Percentiles rank a stretch among this genome's conserved stretches.
Evolutionary conservation across 2,329 filamentous ascomycete species (phyloP).

Genomic region (Penicillium expansum): DNA sequence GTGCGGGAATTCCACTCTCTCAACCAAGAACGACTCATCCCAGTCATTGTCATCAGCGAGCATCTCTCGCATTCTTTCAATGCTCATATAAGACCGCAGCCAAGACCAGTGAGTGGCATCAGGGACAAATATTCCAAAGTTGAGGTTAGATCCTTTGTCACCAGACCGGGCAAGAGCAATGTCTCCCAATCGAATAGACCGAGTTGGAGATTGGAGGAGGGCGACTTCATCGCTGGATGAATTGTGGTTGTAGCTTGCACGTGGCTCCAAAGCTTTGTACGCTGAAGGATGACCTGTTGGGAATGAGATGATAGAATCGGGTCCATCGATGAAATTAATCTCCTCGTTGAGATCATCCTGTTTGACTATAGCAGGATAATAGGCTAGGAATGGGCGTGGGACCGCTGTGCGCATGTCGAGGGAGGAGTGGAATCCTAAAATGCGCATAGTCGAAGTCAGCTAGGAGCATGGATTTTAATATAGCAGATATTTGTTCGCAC

Average conservation of each 20-base stretch:
- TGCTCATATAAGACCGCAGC: slow-evolving; percentile 44
- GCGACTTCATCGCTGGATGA: slow-evolving; percentile 21
- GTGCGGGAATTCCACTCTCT: slow-evolving; percentile 49
- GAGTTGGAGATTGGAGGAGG: slow-evolving; percentile 19
- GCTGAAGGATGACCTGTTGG: slow-evolving; percentile 18
- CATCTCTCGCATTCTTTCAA: slow-evolving; percentile 37
- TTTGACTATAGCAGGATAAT: slow-evolving; percentile 40
- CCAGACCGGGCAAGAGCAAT: slow-evolving; percentile 45
- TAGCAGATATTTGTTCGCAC: slow-evolving; percentile 2
- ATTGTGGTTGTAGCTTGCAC: slow-evolving; percentile 23
- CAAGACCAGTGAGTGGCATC: slow-evolving; percentile 30
- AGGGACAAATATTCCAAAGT: slow-evolving; percentile 42
- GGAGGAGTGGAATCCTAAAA: slow-evolving; percentile 42
- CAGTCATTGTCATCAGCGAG: slow-evolving; percentile 45
- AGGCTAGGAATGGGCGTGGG: slow-evolving; percentile 43
- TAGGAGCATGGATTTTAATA: not conserved
- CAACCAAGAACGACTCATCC: slow-evolving; percentile 42
- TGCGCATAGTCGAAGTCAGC: not conserved
- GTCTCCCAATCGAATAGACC: slow-evolving; percentile 42
- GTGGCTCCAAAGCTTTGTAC: slow-evolving; percentile 12
- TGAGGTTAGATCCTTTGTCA: slow-evolving; percentile 44
- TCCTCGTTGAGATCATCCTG: slow-evolving; percentile 30
- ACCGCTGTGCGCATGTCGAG: slow-evolving; percentile 44
- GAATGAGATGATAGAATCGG: slow-evolving; percentile 1
- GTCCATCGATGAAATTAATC: slow-evolving; percentile 23